Evolutionary conservation across 495 filamentous ascomycete genomes (phyloP).

Genomic region (Penicillium manginii): DNA sequence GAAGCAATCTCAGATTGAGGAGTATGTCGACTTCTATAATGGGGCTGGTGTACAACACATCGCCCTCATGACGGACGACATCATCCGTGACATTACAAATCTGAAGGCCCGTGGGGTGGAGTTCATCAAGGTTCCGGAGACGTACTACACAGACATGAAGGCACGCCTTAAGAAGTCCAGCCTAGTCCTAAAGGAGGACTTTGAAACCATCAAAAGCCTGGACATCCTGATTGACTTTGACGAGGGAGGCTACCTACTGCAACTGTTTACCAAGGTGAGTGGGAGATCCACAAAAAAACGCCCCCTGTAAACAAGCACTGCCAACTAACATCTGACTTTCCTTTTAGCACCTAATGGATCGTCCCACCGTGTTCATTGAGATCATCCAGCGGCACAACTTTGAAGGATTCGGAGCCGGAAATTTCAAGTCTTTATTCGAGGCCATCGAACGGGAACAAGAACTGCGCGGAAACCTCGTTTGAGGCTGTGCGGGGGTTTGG

Average conservation of each 20-base stretch:
- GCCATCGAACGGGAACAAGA: constrained; percentile 91
- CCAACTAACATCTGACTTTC: constrained; percentile 23
- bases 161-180: constrained; percentile 60
- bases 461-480: constrained; percentile 73
- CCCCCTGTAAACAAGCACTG: background rate
- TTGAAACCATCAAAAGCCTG: constrained; percentile 69
- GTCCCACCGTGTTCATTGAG: constrained; percentile 92
- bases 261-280: constrained; percentile 79
- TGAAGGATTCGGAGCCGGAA: constrained; percentile 89
- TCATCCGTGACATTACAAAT: constrained; percentile 72
- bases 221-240: constrained; percentile 93
- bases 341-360: constrained; percentile 78
- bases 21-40: constrained; percentile 86
- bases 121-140: constrained; percentile 82
- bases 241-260: constrained; percentile 81
- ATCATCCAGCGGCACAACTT: constrained; percentile 90
- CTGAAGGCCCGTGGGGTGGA: constrained; percentile 80
- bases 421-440: constrained; percentile 91
- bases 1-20: constrained; percentile 87
- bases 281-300: background rate
- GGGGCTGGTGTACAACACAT: constrained; percentile 91
- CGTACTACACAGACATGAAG: constrained; percentile 80
- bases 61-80: constrained; percentile 78
- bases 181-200: constrained; percentile 68
- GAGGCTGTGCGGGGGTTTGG: constrained; percentile 2